Conservation (phyloP, 768 basidiomycete species). For the Suillus spraguei region DNA sequence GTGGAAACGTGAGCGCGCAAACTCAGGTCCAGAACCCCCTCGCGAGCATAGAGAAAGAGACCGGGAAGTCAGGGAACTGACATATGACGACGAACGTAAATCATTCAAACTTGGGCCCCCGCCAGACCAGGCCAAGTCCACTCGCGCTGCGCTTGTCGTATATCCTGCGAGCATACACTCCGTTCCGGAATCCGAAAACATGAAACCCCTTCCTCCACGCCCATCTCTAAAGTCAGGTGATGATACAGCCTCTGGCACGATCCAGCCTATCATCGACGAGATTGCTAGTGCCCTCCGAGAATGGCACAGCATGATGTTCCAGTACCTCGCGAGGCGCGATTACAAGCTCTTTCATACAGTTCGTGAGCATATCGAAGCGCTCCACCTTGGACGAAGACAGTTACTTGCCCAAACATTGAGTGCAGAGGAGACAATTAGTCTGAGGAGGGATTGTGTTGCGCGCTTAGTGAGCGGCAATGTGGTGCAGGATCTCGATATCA, state of each 20-base stretch:
- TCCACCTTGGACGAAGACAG: constrained; percentile 91
- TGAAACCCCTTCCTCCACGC: constrained; percentile 82
- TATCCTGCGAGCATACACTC: constrained; percentile 80
- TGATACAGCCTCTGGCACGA: constrained; percentile 81
- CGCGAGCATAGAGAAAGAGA: constrained; percentile 48
- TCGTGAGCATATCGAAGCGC: constrained; percentile 84
- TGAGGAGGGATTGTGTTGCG: constrained; percentile 86
- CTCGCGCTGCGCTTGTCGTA: constrained; percentile 71
- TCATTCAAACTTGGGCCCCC: constrained; percentile 76
- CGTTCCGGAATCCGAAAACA: constrained; percentile 61
- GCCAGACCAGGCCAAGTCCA: constrained; percentile 73
- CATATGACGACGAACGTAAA: constrained; percentile 43
- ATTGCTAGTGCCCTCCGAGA: constrained; percentile 95
- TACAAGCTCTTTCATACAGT: constrained; percentile 89
- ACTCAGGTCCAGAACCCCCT: constrained; percentile 29
- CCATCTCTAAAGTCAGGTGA: constrained; percentile 96
- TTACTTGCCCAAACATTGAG: constrained; percentile 86
- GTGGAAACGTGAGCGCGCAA: constrained; percentile 41
- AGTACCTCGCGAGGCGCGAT: constrained; percentile 85
- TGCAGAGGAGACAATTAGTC: constrained; percentile 78
- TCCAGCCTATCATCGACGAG: constrained; percentile 94
- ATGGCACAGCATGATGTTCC: constrained; percentile 93
- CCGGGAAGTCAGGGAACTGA: constrained; percentile 64
- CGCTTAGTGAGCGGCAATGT: constrained; percentile 89
- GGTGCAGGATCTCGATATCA: constrained; percentile 90